Conservation (phyloP, 2,329 filamentous ascomycete species). For the Plenodomus lindquistii region DNA sequence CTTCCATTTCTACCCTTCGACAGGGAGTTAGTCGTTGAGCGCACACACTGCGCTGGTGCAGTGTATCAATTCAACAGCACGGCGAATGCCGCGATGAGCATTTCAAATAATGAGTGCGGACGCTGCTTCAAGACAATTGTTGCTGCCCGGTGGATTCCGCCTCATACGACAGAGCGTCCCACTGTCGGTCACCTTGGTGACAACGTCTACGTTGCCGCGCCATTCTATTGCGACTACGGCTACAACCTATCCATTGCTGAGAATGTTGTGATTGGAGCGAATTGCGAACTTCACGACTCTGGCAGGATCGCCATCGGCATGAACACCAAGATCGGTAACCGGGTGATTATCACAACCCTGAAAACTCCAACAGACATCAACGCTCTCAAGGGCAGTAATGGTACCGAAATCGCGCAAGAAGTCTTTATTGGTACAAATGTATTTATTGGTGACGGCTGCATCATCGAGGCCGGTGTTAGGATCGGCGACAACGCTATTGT, state of each 20-base stretch:
- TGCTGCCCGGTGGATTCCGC: constrained; percentile 57
- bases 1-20: constrained; percentile 80
- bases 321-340: constrained; percentile 71
- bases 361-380: constrained; percentile 74
- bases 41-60: constrained; percentile 78
- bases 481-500: constrained; percentile 59
- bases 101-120: constrained; percentile 65
- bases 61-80: constrained; percentile 87
- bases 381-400: constrained; percentile 72
- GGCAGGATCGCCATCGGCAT: constrained; percentile 80
- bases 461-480: constrained; percentile 61
- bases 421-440: constrained; percentile 77
- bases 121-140: constrained; percentile 74
- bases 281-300: constrained; percentile 87
- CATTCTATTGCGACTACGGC: constrained; percentile 92
- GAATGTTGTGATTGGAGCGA: constrained; percentile 78
- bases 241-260: constrained; percentile 91
- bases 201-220: constrained; percentile 78
- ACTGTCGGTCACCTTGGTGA: constrained; percentile 66
- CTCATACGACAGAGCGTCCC: constrained; percentile 14
- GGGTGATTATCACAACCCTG: constrained; percentile 82
- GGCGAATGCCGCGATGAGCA: constrained; percentile 71
- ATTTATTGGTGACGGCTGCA: constrained; percentile 65
- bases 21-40: constrained; percentile 76
- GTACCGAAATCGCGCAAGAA: constrained; percentile 68